Evolutionary conservation across 2,329 filamentous ascomycete species (phyloP).

Genomic region (Dissoconium aciculare): DNA sequence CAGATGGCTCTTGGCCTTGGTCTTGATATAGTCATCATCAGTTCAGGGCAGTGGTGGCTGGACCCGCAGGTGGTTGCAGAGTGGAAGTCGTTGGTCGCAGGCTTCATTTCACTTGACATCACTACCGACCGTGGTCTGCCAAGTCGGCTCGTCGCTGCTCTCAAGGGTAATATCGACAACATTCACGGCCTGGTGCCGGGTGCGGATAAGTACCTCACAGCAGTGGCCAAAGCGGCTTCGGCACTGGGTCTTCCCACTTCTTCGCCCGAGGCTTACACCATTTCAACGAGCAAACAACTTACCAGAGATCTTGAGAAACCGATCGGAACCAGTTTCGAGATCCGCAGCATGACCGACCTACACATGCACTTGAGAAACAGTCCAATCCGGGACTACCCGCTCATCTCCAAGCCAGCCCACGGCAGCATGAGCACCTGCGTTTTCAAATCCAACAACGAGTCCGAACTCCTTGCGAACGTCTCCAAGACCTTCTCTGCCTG

Average conservation of each 20-base stretch:
- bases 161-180: too few relatives aligned
- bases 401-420: slow-evolving; percentile 6
- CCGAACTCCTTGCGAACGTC: slow-evolving; percentile 14
- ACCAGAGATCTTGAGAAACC: too few relatives aligned
- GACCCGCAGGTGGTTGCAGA: too few relatives aligned
- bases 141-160: too few relatives aligned
- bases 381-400: too few relatives aligned
- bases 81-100: too few relatives aligned
- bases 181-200: slow-evolving; percentile 29
- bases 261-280: slow-evolving; percentile 13
- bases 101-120: too few relatives aligned
- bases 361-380: too few relatives aligned
- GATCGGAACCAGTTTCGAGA: neutral
- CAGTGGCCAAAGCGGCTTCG: slow-evolving; percentile 21
- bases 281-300: neutral
- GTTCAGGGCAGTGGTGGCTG: too few relatives aligned
- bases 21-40: too few relatives aligned
- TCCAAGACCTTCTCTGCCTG: slow-evolving; percentile 3
- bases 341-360: slow-evolving; percentile 14
- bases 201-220: slow-evolving; percentile 20
- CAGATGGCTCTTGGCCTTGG: too few relatives aligned
- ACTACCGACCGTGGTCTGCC: too few relatives aligned
- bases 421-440: slow-evolving; percentile 25
- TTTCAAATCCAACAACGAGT: slow-evolving; percentile 17
- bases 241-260: slow-evolving; percentile 23